These are phyloP conservation scores for Zanthoxylum bungeanum DNA, from an alignment of 345 rosid species.

Conservation along the genomic window DNA sequence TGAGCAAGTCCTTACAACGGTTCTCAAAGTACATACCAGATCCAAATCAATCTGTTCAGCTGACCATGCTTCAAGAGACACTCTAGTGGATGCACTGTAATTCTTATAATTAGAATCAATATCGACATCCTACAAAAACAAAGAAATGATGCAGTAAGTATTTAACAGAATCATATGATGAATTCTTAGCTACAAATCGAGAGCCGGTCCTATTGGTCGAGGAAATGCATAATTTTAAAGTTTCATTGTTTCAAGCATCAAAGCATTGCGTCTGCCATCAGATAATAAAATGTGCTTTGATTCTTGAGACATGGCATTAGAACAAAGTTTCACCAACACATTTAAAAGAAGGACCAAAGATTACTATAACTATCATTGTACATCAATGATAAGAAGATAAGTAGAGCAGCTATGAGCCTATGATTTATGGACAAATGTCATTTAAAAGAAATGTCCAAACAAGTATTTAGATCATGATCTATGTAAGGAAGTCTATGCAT, in stretches of 20 bases:
- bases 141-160: constrained; percentile 12
- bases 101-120: constrained; percentile 63
- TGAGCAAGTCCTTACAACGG: constrained; percentile 3
- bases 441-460: background rate
- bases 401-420: background rate
- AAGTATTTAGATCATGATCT: background rate
- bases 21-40: constrained; percentile 55
- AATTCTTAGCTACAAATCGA: constrained; percentile 1
- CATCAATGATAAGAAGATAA: background rate
- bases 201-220: background rate
- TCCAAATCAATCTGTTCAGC: constrained; percentile 84
- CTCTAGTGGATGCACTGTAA: constrained; percentile 61
- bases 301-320: background rate
- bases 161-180: constrained; percentile 2
- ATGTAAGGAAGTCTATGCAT: too few relatives aligned
- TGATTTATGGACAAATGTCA: too few relatives aligned
- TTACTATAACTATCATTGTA: background rate
- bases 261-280: background rate
- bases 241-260: background rate
- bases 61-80: constrained; percentile 89
- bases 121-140: constrained; percentile 59
- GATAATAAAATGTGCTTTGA: background rate
- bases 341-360: background rate
- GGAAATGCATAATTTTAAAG: constrained; percentile 5
- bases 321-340: background rate